Conservation (phyloP, 83 land plant species). For the Picea abies region DNA sequence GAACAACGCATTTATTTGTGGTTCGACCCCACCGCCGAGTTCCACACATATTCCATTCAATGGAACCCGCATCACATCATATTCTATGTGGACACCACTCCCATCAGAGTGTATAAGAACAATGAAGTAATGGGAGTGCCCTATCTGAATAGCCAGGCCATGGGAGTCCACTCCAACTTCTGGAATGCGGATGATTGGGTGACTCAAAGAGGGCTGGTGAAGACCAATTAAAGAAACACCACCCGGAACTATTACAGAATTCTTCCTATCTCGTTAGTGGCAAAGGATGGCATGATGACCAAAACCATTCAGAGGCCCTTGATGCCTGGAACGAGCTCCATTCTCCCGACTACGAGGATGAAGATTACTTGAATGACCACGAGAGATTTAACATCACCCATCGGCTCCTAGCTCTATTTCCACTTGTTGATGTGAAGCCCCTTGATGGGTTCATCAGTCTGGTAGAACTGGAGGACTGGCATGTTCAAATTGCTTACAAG, state of each 20-base stretch:
- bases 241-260: background rate
- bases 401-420: constrained; percentile 51
- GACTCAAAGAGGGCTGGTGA: too few relatives aligned
- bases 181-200: too few relatives aligned
- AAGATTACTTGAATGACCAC: constrained; percentile 40
- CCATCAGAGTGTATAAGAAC: too few relatives aligned
- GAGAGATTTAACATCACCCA: constrained; percentile 51
- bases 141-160: too few relatives aligned
- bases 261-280: constrained; percentile 9
- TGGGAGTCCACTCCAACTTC: too few relatives aligned
- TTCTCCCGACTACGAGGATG: constrained; percentile 16
- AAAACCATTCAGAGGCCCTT: background rate
- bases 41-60: too few relatives aligned
- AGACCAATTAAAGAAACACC: constrained; percentile 29
- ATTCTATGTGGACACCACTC: too few relatives aligned
- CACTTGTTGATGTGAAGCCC: constrained; percentile 49
- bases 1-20: too few relatives aligned
- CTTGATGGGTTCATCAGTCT: constrained; percentile 39
- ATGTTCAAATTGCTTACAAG: constrained; percentile 27
- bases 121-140: too few relatives aligned
- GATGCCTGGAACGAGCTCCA: background rate
- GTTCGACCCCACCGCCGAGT: too few relatives aligned
- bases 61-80: too few relatives aligned
- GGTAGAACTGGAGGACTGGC: constrained; percentile 58
- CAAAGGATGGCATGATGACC: background rate